Base-by-base conservation (phyloP, 1,284 basidiomycete genomes). In the Ceratorhiza oryzae-sativae region DNA sequence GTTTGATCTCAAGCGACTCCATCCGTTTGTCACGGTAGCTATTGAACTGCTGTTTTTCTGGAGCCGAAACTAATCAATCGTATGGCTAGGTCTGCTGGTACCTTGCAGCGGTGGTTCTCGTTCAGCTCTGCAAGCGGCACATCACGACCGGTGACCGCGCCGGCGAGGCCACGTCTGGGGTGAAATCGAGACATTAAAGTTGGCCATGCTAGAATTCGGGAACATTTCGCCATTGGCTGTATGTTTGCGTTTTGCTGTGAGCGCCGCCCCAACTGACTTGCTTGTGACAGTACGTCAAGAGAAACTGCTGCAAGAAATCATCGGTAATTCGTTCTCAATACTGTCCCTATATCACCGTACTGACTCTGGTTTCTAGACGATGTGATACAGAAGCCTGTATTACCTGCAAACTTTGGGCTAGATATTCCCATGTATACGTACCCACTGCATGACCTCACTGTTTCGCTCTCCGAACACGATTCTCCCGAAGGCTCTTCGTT, bases 51-150 rank as follows among this genome's bases (percentile, higher is more conserved):
- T 73, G 30, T 56, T 48, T 48, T 2, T 55, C 42, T 34, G 39
- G 27, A 55, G 61, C 25, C 27, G 20, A 34, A 23, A 41, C 48
- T 75, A 25, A 49, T 30, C n/a, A 73, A 32, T 72, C 32, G 34
- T 30, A 5, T 58, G 1, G 61, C 13, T 75, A 93, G 91, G 92
- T 93, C 62, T 92, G 91, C 78, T 93, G 91, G 91, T 93, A 93
- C 79, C 85, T 93, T 20, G 91, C 91, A 4, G 91, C 92, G 27
- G 91, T 91, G 3, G 90, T 93, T 9, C 89, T 92, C 77, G 87
- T 93, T 48, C 91, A 93, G 76, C 82, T 92, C 49, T 93, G 91
- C 83, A 92, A 91, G 77, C 88, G 91, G 77, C 90, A 88, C 77
- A 93, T 93, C 74, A 90, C 92, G 77, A 86, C 86, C 45, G 87